Base-by-base conservation (phyloP, 140 eudicot genomes). In the Cichorium intybus region DNA sequence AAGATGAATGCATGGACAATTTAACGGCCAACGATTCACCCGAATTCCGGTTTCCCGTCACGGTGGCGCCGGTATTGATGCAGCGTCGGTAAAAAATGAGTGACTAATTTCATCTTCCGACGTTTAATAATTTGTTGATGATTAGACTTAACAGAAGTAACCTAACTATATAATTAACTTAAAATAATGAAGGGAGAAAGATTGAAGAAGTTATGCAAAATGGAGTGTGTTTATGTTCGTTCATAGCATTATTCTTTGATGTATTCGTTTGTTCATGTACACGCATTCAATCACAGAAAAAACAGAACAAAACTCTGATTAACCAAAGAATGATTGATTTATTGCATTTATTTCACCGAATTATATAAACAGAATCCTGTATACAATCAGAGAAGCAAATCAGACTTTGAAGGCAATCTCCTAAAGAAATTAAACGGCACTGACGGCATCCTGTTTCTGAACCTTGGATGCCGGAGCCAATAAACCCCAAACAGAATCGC, bases 351-450 rank as follows among this genome's bases (percentile, higher is more conserved):
- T 66, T 50, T 29, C 23, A 55, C 34, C 24, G 66, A 64, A 46
- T 56, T 24, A 72, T 64, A 46, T 64, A 45, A 64, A 56, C 52
- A 49, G 26, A 74, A 57, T 41, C 34, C 52, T 11, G 14, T 63
- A 29, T 33, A 11, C 5, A 15, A 27, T 41, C 65, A 75, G 22
- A 93, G 85, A 71, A 93, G 97, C 73, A 74, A 52, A 67, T 93
- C 99, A 20, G 99, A 77, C 69, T 63, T 93, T 9, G 99, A 62
- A 4, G 97, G 97, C 69, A 93, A 67, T 72, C 97, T 88, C 83
- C 80, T 93, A 85, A 93, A 93, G 83, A 93, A 93, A 66, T 89
- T 93, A 51, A 77, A 85, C 14, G 99, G 99, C 2, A 84, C 99
- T 1, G 99, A 86, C 12, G 99, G 99, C 90, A 85, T 6, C 87